phyloP scores from a whole-genome alignment of 1,284 basidiomycete genomes.

The Coniferiporia sulphurascens region DNA sequence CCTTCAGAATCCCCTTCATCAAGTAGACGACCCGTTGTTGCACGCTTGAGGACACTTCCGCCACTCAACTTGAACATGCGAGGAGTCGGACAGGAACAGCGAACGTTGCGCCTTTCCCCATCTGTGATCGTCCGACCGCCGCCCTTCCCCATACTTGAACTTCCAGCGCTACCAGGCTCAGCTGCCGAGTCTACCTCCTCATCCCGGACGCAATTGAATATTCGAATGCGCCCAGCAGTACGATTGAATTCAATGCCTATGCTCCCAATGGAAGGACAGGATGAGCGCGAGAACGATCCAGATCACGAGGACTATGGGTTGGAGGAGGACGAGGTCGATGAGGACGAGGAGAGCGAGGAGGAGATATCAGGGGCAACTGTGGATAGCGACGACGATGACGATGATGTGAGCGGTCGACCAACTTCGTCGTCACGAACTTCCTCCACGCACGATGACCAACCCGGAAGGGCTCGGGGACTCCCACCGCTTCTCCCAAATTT shows the following conservation, averaged over 20 bases:
- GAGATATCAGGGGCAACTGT: conserved; percentile 9
- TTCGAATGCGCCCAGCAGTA: conserved; percentile 13
- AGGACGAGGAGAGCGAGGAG: conserved; percentile 29
- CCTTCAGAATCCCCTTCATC: not conserved
- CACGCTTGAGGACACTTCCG: conserved; percentile 9
- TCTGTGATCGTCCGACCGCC: conserved; percentile 45
- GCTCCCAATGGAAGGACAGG: conserved; percentile 40
- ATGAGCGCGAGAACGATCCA: conserved; percentile 30
- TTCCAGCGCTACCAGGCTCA: conserved; percentile 39
- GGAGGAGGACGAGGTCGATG: conserved; percentile 35
- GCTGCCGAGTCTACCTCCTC: conserved; percentile 21
- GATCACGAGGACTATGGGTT: conserved; percentile 34
- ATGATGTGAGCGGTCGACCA: conserved; percentile 22
- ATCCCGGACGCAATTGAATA: not conserved
- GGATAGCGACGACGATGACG: conserved; percentile 30
- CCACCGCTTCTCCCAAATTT: not conserved
- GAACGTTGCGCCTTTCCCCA: conserved; percentile 41
- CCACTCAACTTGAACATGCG: conserved; percentile 1
- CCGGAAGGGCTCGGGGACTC: not conserved
- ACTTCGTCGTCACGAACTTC: not conserved
- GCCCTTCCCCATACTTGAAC: conserved; percentile 44
- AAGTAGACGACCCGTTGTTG: conserved; percentile 4
- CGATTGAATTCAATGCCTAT: conserved; percentile 46
- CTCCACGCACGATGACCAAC: not conserved
- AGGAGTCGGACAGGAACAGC: conserved; percentile 5